A percentile compares a stretch with the other conserved stretches of the same genome.
Conservation (phyloP, 805 yeast genomes). For the Saccharomycopsis capsularis region DNA sequence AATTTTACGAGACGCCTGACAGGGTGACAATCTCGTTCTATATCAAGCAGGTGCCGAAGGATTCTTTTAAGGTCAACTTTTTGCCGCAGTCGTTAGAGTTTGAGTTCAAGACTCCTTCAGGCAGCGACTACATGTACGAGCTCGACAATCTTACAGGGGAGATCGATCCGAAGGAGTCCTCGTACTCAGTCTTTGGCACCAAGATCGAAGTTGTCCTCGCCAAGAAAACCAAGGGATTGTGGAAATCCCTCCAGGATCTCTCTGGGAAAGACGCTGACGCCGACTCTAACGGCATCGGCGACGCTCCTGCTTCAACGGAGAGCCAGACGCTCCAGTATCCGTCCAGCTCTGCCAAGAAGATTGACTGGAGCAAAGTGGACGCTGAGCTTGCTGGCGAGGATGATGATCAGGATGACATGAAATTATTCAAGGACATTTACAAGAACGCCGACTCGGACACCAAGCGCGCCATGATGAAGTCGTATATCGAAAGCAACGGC, state of each 20-base stretch:
- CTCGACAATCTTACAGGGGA: conserved; percentile 46
- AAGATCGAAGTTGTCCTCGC: conserved; percentile 64
- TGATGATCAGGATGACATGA: conserved; percentile 45
- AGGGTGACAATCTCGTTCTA: conserved; percentile 62
- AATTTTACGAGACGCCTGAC: conserved; percentile 64
- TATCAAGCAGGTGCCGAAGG: conserved; percentile 55
- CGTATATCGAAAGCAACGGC: conserved; percentile 88
- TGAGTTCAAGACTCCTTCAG: conserved; percentile 41
- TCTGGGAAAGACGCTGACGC: not conserved
- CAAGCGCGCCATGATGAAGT: conserved; percentile 92
- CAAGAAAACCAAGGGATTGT: conserved; percentile 41
- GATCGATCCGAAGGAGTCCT: conserved; percentile 42
- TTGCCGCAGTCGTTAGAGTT: conserved; percentile 32
- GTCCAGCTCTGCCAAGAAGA: conserved; percentile 50
- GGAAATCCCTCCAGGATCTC: conserved; percentile 46
- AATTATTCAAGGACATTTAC: conserved; percentile 70
- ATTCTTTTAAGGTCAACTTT: conserved; percentile 38
- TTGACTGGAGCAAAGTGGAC: conserved; percentile 63
- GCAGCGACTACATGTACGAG: conserved; percentile 51
- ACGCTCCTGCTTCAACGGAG: not conserved
- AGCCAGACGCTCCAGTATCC: conserved; percentile 42
- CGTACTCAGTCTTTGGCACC: conserved; percentile 52
- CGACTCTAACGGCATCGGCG: not conserved
- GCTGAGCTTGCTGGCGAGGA: conserved; percentile 39
- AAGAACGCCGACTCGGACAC: conserved; percentile 82